A percentile compares a stretch with the other conserved stretches of the same genome.
These are phyloP conservation scores for Aspergillus funiculosus DNA, from an alignment of 495 filamentous ascomycete genomes.

Conservation along the genomic window DNA sequence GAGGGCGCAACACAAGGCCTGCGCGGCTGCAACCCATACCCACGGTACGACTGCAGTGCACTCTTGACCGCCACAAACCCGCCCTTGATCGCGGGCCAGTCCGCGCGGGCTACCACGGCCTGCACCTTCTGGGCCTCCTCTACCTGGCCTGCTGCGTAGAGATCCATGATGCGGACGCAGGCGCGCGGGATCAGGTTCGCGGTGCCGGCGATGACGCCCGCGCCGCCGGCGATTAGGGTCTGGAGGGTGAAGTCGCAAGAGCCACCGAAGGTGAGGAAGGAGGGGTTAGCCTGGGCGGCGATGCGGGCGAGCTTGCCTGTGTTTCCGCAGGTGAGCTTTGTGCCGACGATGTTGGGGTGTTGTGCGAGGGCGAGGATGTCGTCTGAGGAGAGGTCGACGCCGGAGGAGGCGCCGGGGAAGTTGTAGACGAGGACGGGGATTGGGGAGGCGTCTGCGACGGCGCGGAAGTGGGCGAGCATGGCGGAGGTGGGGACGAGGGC, in stretches of 20 bases:
- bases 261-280: constrained; percentile 79
- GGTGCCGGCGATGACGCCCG: constrained; percentile 77
- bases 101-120: constrained; percentile 70
- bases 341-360: constrained; percentile 83
- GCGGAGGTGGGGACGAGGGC: constrained; percentile 51
- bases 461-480: constrained; percentile 66
- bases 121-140: constrained; percentile 71
- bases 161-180: constrained; percentile 63
- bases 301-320: constrained; percentile 86
- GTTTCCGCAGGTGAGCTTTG: constrained; percentile 91
- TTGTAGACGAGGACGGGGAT: constrained; percentile 92
- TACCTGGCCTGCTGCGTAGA: constrained; percentile 65
- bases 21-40: constrained; percentile 73
- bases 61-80: constrained; percentile 85
- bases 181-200: constrained; percentile 79
- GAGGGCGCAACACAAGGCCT: constrained; percentile 70
- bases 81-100: constrained; percentile 83
- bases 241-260: constrained; percentile 86
- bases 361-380: constrained; percentile 65
- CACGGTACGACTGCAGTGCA: constrained; percentile 63
- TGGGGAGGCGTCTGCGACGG: constrained; percentile 74
- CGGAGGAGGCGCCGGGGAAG: constrained; percentile 75
- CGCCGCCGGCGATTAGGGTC: constrained; percentile 75
- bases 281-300: constrained; percentile 55
- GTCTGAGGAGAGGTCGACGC: constrained; percentile 79